phyloP scores from a whole-genome alignment of 306 rosid species.

The Quercus berberidifolia region DNA sequence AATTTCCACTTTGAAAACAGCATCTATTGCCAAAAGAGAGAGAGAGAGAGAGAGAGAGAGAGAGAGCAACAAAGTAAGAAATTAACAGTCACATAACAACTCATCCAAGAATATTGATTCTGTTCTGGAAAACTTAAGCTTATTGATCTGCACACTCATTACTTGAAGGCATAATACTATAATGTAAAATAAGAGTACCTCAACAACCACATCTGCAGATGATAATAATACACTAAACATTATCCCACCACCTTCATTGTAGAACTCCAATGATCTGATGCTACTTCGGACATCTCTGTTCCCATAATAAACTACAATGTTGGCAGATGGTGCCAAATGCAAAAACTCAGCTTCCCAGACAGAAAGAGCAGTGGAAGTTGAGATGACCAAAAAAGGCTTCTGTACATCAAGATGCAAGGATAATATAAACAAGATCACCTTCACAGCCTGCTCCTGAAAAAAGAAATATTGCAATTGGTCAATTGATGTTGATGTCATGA shows the following conservation, averaged over 20 bases:
- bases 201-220: slow-evolving; percentile 29
- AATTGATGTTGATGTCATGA: background rate
- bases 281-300: slow-evolving; percentile 24
- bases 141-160: background rate
- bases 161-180: background rate
- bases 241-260: slow-evolving; percentile 22
- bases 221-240: slow-evolving; percentile 37
- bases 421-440: slow-evolving; percentile 38
- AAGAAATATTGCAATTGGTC: background rate
- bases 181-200: slow-evolving; percentile 26
- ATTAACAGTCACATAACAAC: background rate
- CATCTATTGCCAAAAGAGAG: background rate
- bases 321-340: slow-evolving; percentile 42
- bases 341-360: slow-evolving; percentile 40
- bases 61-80: background rate
- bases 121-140: background rate
- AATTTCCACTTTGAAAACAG: background rate
- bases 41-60: background rate
- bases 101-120: too few species aligned
- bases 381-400: slow-evolving; percentile 39
- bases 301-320: slow-evolving; percentile 38
- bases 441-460: slow-evolving; percentile 41
- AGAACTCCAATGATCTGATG: slow-evolving; percentile 43
- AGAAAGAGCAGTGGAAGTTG: slow-evolving; percentile 34
- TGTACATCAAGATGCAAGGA: slow-evolving; percentile 23